Base-by-base conservation (phyloP, 805 yeast species). In the Myxozyma vanderwaltii region DNA sequence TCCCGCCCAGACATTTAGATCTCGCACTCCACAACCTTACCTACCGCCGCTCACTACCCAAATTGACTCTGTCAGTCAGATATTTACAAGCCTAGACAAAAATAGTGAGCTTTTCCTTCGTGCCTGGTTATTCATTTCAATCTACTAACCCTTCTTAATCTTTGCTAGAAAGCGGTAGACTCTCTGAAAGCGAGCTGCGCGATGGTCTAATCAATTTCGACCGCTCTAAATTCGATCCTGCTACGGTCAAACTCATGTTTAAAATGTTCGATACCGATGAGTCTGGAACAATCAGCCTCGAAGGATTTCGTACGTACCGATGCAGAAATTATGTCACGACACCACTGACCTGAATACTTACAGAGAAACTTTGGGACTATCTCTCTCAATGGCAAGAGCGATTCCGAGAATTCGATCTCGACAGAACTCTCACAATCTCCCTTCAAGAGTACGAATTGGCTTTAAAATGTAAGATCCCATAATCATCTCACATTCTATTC, bases 371-470 rank as follows among this genome's bases (percentile, higher is more conserved):
- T 56, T 85, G 89, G 89, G 83, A 84, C 67, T 84, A 86, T 65
- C 74, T 86, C 45, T 75, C 82, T 21, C 86, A 86, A 49, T 86
- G 89, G 82, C 80, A 85, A 58, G 83, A 80, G 69, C 75, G 83
- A 6, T 86, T 86, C 66, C 78, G 82, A 51, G 80, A 80, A 65
- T 86, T 84, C 50, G 91, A 86, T 65, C 67, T 76, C n/a, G 81
- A 84, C 69, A 75, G 75, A 59, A 80, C 82, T 45, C 84, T 86
- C 0, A 81, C 79, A 63, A 84, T 86, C 45, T 79, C 84, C n/a
- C 81, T 82, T 66, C 84, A 84, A 27, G 91, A 86, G 72, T 86
- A 81, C 69, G 81, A 81, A 63, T 75, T 79, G 12, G 83, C 88
- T 39, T 71, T 86, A 41, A 80, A 79, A 51, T 49, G 66, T 60